Percentiles rank a stretch among this genome's conserved stretches.
Evolutionary conservation across 352 stramenopile genomes (phyloP).

Genomic region (Pythium phragmitis): DNA sequence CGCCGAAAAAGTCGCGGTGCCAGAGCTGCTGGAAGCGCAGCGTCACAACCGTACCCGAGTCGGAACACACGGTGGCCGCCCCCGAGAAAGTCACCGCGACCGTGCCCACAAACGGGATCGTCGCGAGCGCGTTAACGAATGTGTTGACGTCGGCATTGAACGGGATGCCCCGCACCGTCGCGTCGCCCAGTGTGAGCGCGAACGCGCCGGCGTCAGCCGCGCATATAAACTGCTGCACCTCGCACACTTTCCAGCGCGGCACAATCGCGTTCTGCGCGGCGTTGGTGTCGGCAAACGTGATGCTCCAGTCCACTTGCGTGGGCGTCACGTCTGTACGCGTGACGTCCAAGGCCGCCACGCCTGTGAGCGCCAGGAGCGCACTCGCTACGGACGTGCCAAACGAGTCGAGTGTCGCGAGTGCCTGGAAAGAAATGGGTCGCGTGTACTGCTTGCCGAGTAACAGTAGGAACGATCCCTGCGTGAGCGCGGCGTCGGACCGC

Average conservation of each 20-base stretch:
- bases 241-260: slow-evolving; percentile 52
- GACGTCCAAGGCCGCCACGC: slow-evolving; percentile 39
- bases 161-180: slow-evolving; percentile 57
- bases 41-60: slow-evolving; percentile 58
- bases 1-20: slow-evolving; percentile 48
- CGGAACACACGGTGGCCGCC: slow-evolving; percentile 46
- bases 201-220: slow-evolving; percentile 59
- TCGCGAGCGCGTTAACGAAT: slow-evolving; percentile 39
- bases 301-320: slow-evolving; percentile 45
- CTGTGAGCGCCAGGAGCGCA: slow-evolving; percentile 42
- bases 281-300: slow-evolving; percentile 52
- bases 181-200: slow-evolving; percentile 51
- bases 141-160: slow-evolving; percentile 60
- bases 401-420: slow-evolving; percentile 43
- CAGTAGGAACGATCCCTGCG: slow-evolving; percentile 55
- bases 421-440: slow-evolving; percentile 56
- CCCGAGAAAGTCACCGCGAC: slow-evolving; percentile 47
- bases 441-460: slow-evolving; percentile 66
- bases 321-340: slow-evolving; percentile 31
- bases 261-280: slow-evolving; percentile 48
- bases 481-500: slow-evolving; percentile 41
- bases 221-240: slow-evolving; percentile 82
- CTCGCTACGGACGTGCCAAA: slow-evolving; percentile 49
- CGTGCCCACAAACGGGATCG: slow-evolving; percentile 44
- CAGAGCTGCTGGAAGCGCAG: slow-evolving; percentile 55